Evolutionary conservation across 108 stramenopile genomes (phyloP).

Genomic region (Nitzschia sp.): DNA sequence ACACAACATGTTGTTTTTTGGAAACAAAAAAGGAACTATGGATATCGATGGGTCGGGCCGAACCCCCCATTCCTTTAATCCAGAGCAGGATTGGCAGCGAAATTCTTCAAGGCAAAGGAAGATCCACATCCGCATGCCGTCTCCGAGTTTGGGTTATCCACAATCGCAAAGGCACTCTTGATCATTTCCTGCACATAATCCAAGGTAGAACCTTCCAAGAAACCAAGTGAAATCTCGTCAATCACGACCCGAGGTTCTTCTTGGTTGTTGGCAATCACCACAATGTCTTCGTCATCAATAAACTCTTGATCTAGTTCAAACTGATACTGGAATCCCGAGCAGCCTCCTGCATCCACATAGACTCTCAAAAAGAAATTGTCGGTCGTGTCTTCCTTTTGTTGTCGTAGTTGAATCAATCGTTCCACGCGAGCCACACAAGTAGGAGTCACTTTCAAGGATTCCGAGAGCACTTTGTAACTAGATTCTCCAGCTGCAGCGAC

Average conservation of each 20-base stretch:
- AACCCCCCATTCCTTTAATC: conserved; percentile 39
- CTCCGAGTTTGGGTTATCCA: conserved; percentile 94
- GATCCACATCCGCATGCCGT: conserved; percentile 96
- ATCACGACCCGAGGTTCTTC: conserved; percentile 55
- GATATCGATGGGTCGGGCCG: neutral
- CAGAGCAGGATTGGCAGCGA: conserved; percentile 82
- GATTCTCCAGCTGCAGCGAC: neutral
- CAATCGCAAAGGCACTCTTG: conserved; percentile 89
- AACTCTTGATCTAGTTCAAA: conserved; percentile 69
- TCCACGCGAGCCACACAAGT: conserved; percentile 39
- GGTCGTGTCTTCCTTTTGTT: conserved; percentile 8
- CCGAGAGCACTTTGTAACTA: conserved; percentile 17
- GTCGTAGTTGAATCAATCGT: conserved; percentile 26
- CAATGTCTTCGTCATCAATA: conserved; percentile 58
- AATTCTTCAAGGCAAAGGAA: conserved; percentile 96
- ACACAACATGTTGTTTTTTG: too few species aligned
- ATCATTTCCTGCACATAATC: conserved; percentile 97
- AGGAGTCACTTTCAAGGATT: conserved; percentile 36
- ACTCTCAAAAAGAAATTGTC: conserved; percentile 61
- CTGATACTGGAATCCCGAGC: conserved; percentile 87
- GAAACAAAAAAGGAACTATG: too few species aligned
- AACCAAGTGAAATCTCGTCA: conserved; percentile 75
- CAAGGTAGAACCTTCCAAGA: conserved; percentile 87
- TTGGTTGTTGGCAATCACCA: conserved; percentile 28
- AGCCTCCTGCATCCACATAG: conserved; percentile 88